phyloP scores from a whole-genome alignment of 2,329 filamentous ascomycete genomes.

The Sporothrix pallida region DNA sequence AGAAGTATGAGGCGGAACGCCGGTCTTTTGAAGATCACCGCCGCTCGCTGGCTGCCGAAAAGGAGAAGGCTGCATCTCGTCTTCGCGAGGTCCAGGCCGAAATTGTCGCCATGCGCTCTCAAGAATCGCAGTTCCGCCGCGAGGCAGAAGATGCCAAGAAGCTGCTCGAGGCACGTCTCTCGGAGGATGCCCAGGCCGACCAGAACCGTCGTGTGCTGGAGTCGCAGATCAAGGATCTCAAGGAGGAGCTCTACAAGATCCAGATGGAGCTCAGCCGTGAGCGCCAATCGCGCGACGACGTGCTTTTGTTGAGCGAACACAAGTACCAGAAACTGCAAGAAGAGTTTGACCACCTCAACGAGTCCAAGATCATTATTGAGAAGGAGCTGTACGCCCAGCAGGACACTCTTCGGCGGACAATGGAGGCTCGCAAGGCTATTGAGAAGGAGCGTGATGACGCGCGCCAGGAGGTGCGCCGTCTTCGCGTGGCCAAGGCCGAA shows the following conservation, averaged over 20 bases:
- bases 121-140: constrained; percentile 81
- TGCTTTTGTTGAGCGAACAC: constrained; percentile 87
- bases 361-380: constrained; percentile 95
- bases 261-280: constrained; percentile 91
- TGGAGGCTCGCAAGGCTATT: constrained; percentile 77
- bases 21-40: constrained; percentile 80
- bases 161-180: constrained; percentile 84
- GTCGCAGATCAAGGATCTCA: constrained; percentile 84
- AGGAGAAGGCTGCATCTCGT: constrained; percentile 75
- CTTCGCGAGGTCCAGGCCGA: constrained; percentile 88
- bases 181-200: constrained; percentile 83
- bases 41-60: constrained; percentile 71
- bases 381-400: constrained; percentile 97
- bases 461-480: constrained; percentile 79
- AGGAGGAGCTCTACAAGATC: constrained; percentile 80
- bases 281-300: constrained; percentile 90
- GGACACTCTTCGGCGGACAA: constrained; percentile 84
- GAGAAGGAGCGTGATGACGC: constrained; percentile 91
- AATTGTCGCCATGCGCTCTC: constrained; percentile 81
- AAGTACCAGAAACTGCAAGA: constrained; percentile 82
- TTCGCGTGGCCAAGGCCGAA: constrained; percentile 82
- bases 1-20: constrained; percentile 81
- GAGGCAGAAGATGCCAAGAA: constrained; percentile 88
- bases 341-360: constrained; percentile 84
- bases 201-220: constrained; percentile 84